Conservation (phyloP, 345 rosid species). For the Moringa oleifera region DNA sequence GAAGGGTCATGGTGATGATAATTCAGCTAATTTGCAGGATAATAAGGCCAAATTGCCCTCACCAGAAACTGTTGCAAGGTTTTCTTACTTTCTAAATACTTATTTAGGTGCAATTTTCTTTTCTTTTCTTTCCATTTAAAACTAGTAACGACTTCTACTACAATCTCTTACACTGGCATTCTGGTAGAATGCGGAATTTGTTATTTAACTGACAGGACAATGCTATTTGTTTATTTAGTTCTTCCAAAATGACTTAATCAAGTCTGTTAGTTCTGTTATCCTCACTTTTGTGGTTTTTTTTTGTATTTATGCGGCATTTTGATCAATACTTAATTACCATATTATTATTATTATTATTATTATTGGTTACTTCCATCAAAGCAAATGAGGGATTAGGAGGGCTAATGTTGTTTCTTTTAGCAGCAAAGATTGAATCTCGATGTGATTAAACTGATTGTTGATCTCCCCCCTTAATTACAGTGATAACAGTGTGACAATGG, state of each 20-base stretch:
- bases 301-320: too few relatives aligned
- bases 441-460: not conserved
- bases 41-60: conserved; percentile 26
- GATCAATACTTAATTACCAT: too few relatives aligned
- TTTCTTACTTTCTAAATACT: not conserved
- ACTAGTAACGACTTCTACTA: too few relatives aligned
- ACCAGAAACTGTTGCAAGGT: conserved; percentile 49
- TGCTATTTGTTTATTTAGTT: too few relatives aligned
- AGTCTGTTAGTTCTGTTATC: not conserved
- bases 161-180: too few relatives aligned
- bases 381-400: too few relatives aligned
- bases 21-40: conserved; percentile 21
- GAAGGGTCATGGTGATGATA: conserved; percentile 40
- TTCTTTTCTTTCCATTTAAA: too few relatives aligned
- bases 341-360: too few relatives aligned
- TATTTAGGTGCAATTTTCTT: not conserved
- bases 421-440: not conserved
- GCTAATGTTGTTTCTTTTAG: too few relatives aligned
- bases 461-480: conserved; percentile 16
- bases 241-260: too few relatives aligned
- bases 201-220: not conserved
- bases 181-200: not conserved
- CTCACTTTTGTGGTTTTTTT: too few relatives aligned
- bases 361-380: too few relatives aligned
- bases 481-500: conserved; percentile 21